Conservation (phyloP, 2,329 filamentous ascomycete genomes). For the Hypoxylon rubiginosum region DNA sequence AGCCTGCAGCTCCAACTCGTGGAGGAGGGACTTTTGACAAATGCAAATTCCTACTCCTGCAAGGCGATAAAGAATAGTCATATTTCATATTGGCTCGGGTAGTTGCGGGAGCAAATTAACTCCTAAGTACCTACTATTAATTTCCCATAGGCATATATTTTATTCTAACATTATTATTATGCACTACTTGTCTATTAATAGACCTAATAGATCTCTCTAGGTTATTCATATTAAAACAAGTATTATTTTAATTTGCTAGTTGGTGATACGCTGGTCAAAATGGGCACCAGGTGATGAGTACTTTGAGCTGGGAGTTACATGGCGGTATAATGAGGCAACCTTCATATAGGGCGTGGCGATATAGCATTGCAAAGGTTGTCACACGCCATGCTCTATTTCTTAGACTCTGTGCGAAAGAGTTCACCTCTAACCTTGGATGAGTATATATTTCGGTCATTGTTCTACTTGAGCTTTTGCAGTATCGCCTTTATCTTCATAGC, state of each 20-base stretch:
- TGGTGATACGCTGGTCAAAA: not conserved
- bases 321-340: not conserved
- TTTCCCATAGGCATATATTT: not conserved
- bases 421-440: not conserved
- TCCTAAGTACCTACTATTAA: not conserved
- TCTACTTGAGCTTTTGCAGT: not conserved
- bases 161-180: not conserved
- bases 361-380: not conserved
- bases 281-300: not conserved
- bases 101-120: not conserved
- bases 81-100: not conserved
- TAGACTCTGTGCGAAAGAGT: not conserved
- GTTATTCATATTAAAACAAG: not conserved
- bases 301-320: not conserved
- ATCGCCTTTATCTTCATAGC: not conserved
- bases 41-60: not conserved
- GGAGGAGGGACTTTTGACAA: not conserved
- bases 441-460: not conserved
- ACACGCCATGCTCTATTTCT: not conserved
- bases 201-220: not conserved
- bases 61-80: not conserved
- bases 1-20: not conserved
- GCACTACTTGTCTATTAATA: not conserved
- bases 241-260: not conserved
- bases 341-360: not conserved